Conservation (phyloP, 2,329 filamentous ascomycete genomes). For the Pestalotiopsis fici region DNA sequence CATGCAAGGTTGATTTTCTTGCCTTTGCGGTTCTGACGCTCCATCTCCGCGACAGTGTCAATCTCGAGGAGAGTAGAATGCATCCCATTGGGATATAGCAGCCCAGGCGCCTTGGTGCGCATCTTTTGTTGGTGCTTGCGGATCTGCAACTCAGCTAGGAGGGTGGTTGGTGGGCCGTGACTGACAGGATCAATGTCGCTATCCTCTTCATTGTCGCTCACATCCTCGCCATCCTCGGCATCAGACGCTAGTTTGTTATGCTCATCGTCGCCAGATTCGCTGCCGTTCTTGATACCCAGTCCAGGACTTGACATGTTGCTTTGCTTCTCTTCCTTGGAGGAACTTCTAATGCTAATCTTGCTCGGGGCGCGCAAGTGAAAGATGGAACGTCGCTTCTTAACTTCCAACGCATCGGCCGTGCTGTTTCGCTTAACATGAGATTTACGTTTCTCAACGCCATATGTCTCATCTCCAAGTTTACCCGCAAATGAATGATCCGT, state of each 20-base stretch:
- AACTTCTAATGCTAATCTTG: constrained; percentile 27
- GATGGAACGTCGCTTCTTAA: constrained; percentile 51
- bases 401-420: constrained; percentile 22
- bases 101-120: constrained; percentile 70
- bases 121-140: constrained; percentile 87
- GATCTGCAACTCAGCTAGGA: constrained; percentile 88
- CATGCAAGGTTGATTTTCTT: constrained; percentile 86
- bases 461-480: constrained; percentile 72
- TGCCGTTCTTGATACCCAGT: constrained; percentile 1
- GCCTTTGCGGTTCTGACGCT: constrained; percentile 71
- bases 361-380: constrained; percentile 47
- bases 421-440: constrained; percentile 30
- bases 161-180: constrained; percentile 79
- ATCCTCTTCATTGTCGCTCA: constrained; percentile 45
- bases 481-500: constrained; percentile 86
- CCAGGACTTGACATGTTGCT: constrained; percentile 16
- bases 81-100: constrained; percentile 71
- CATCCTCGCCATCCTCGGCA: constrained; percentile 36
- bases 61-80: constrained; percentile 88
- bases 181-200: constrained; percentile 52
- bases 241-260: constrained; percentile 25
- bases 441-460: constrained; percentile 59
- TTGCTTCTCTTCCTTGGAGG: constrained; percentile 20
- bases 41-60: constrained; percentile 85
- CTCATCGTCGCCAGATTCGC: constrained; percentile 23